Evolutionary conservation across 768 basidiomycete species (phyloP), one percentile per base, ranked within the genome.

Genomic region (Termitomyces sp.): DNA sequence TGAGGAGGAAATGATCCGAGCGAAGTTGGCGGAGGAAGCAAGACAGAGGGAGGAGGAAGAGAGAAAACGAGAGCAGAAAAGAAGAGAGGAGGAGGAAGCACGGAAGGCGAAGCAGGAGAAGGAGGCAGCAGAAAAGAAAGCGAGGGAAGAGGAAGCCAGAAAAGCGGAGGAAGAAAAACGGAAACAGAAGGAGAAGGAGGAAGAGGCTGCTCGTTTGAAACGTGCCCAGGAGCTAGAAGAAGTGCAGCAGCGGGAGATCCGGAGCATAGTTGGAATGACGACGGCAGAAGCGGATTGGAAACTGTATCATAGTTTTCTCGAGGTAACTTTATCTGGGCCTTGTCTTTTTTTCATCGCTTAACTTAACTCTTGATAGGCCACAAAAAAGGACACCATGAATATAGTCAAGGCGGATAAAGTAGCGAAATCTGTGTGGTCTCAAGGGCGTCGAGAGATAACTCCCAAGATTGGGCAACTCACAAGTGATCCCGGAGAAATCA

Each of bases 401-500:
- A 65, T 70, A 37, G 84, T 94, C 58, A 94, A 93, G 68, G 68
- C 66, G 3, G 69, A 86, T 63, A 75, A 79, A 46, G 68, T 69
- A 5, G 65, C 78, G 56, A 89, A 85, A 67, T 72, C 84, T 11
- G 71, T 77, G 27, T 92, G 89, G 85, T 83, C 78, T 51, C 79
- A 78, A 50, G 76, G 80, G 49, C 85, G 93, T 25, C 83, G 94
- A 44, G 81, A 86, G 64, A 91, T 96, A 48, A 92, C 85, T 3
- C 90, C 91, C 29, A 93, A 89, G 70, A 85, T 96, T 46, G 92
- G 92, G 8, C 93, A 95, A 68, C 71, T 96, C 25, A 94, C 91
- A 5, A 87, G 89, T 59, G 88, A 92, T 56, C 57, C 70, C 0
- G 65, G 74, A 7, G 77, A 82, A 11, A 90, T 92, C 53, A 54